Percentiles rank a stretch among this genome's conserved stretches.
Conservation (phyloP, 768 basidiomycete genomes). For the Tremella mesenterica region DNA sequence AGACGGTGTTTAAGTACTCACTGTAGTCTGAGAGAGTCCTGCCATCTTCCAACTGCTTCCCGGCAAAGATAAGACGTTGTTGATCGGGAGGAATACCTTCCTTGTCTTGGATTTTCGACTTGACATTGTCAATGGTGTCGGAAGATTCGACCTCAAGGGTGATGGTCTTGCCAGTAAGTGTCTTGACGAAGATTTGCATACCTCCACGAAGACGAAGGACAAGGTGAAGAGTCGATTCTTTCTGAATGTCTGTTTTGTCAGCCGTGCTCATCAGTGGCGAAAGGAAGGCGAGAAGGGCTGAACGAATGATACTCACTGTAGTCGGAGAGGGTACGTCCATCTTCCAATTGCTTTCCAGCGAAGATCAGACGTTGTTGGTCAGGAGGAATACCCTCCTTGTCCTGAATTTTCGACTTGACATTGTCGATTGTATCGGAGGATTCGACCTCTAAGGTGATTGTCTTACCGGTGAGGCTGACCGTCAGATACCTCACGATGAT, state of each 20-base stretch:
- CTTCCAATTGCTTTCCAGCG: slow-evolving; percentile 85
- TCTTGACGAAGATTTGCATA: slow-evolving; percentile 58
- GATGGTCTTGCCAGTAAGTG: slow-evolving; percentile 79
- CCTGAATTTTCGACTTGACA: slow-evolving; percentile 89
- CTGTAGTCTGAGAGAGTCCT: slow-evolving; percentile 77
- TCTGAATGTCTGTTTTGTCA: slow-evolving; percentile 33
- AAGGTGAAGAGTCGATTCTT: slow-evolving; percentile 45
- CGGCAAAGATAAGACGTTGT: slow-evolving; percentile 84
- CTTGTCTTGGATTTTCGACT: slow-evolving; percentile 90
- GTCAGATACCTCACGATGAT: slow-evolving; percentile 58
- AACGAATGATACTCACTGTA: slow-evolving; percentile 52
- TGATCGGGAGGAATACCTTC: slow-evolving; percentile 56
- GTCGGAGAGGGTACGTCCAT: slow-evolving; percentile 80
- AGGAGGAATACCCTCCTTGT: slow-evolving; percentile 65
- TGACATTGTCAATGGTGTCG: slow-evolving; percentile 88
- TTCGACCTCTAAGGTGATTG: slow-evolving; percentile 80
- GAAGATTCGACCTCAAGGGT: slow-evolving; percentile 66
- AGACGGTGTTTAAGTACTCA: neutral
- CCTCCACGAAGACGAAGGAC: slow-evolving; percentile 81
- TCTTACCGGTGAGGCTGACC: slow-evolving; percentile 63
- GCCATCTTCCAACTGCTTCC: slow-evolving; percentile 86
- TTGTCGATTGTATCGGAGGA: slow-evolving; percentile 74
- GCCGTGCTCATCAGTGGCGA: neutral
- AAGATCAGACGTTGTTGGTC: slow-evolving; percentile 88
- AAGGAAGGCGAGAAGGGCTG: too few species aligned